Evolutionary conservation across 441 rosid species (phyloP).

Genomic region (Pelargonium cotyledonis): DNA sequence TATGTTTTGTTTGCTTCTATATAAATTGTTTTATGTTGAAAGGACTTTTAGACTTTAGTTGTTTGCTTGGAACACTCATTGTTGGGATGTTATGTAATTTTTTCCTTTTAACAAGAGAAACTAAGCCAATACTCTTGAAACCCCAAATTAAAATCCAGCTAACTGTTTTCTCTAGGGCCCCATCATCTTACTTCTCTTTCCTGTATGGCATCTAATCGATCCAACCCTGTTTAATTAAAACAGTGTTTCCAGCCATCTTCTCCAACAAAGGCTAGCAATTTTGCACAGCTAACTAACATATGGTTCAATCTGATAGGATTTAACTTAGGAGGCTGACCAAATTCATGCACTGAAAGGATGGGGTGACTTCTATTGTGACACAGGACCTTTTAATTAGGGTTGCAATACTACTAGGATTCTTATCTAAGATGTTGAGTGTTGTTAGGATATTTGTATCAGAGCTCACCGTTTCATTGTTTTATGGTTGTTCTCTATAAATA

Average conservation of each 20-base stretch:
- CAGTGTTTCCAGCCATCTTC: not conserved
- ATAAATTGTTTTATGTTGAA: not conserved
- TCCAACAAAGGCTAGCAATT: not conserved
- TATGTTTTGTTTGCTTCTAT: not conserved
- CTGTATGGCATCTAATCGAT: not conserved
- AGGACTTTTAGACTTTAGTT: no score
- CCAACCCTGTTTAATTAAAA: not conserved
- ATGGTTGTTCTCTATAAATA: no score
- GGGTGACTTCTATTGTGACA: no score
- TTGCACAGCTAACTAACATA: no score
- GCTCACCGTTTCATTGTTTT: no score
- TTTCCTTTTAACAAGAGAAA: not conserved
- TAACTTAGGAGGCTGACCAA: not conserved
- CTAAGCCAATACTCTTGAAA: not conserved
- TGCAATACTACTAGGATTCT: no score
- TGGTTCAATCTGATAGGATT: no score
- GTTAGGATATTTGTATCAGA: no score
- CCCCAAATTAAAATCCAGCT: not conserved
- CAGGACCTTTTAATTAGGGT: no score
- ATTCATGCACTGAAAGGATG: not conserved
- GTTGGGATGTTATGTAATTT: not conserved
- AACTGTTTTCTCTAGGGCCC: not conserved
- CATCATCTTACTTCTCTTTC: not conserved
- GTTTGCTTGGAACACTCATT: slow-evolving; percentile 4
- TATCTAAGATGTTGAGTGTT: no score